Conservation (phyloP, 768 basidiomycete species). For the Amanita exitialis region DNA sequence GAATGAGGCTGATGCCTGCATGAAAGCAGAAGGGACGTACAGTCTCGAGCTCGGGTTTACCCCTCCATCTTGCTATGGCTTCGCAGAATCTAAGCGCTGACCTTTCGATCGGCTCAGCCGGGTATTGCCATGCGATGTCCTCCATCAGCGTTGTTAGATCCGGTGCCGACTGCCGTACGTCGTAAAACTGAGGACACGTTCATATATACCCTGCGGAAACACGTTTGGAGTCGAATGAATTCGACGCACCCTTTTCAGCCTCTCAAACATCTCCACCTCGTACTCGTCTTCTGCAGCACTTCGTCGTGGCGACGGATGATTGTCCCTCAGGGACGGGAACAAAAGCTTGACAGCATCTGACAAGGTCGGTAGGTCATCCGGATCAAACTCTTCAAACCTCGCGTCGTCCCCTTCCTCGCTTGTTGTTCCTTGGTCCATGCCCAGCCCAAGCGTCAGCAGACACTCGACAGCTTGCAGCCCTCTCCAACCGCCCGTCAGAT, state of each 20-base stretch:
- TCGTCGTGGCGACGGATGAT: slow-evolving; percentile 18
- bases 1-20: slow-evolving; percentile 9
- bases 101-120: slow-evolving; percentile 73
- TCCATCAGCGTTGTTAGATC: slow-evolving; percentile 78
- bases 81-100: slow-evolving; percentile 74
- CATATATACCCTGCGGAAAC: neutral
- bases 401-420: slow-evolving; percentile 7
- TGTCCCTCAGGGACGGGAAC: slow-evolving; percentile 46
- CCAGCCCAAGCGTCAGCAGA: slow-evolving; percentile 63
- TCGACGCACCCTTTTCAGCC: slow-evolving; percentile 60
- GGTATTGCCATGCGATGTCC: slow-evolving; percentile 68
- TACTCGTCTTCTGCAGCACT: slow-evolving; percentile 61
- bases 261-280: slow-evolving; percentile 62
- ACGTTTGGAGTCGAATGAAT: neutral
- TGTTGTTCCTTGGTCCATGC: slow-evolving; percentile 22
- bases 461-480: slow-evolving; percentile 63
- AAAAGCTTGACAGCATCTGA: slow-evolving; percentile 56
- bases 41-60: slow-evolving; percentile 76
- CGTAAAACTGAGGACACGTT: slow-evolving; percentile 49
- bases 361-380: slow-evolving; percentile 66
- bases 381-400: slow-evolving; percentile 39
- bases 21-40: slow-evolving; percentile 25
- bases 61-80: slow-evolving; percentile 73
- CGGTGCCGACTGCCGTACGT: slow-evolving; percentile 58
- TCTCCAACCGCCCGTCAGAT: slow-evolving; percentile 73